Percentiles rank a stretch among this genome's conserved stretches.
Evolutionary conservation across 176 grass and related monocot genomes (phyloP).

Genomic region (Raddia guianensis): DNA sequence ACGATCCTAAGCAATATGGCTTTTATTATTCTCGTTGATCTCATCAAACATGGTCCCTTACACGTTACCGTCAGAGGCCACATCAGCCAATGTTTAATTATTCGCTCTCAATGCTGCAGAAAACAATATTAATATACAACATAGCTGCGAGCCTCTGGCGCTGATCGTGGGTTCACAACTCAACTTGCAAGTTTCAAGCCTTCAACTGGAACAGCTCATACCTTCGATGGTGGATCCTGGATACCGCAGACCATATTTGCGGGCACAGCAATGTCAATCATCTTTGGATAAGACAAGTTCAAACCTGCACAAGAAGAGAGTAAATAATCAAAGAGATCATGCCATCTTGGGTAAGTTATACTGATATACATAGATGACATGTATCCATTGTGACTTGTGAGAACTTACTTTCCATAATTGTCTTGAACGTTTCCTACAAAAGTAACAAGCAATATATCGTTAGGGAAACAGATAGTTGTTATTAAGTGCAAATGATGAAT

Average conservation of each 20-base stretch:
- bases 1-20: not conserved
- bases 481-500: not conserved
- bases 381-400: not conserved
- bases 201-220: slow-evolving; percentile 43
- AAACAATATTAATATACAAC: slow-evolving; percentile 48
- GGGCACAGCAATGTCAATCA: slow-evolving; percentile 85
- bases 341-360: not conserved
- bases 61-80: slow-evolving; percentile 16
- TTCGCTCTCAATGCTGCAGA: slow-evolving; percentile 26
- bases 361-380: not conserved
- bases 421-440: slow-evolving; percentile 82
- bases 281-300: slow-evolving; percentile 86
- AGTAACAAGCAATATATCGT: slow-evolving; percentile 19
- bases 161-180: slow-evolving; percentile 15
- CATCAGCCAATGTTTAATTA: slow-evolving; percentile 11
- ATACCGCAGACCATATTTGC: slow-evolving; percentile 84
- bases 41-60: not conserved
- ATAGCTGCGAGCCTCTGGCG: slow-evolving; percentile 13
- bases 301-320: slow-evolving; percentile 64
- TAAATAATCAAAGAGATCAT: slow-evolving; percentile 36
- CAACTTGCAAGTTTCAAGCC: not conserved
- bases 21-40: slow-evolving; percentile 16
- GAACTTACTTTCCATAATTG: slow-evolving; percentile 87
- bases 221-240: slow-evolving; percentile 65
- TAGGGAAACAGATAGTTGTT: not conserved